phyloP scores from a whole-genome alignment of 306 rosid genomes.

The Acacia crassicarpa region DNA sequence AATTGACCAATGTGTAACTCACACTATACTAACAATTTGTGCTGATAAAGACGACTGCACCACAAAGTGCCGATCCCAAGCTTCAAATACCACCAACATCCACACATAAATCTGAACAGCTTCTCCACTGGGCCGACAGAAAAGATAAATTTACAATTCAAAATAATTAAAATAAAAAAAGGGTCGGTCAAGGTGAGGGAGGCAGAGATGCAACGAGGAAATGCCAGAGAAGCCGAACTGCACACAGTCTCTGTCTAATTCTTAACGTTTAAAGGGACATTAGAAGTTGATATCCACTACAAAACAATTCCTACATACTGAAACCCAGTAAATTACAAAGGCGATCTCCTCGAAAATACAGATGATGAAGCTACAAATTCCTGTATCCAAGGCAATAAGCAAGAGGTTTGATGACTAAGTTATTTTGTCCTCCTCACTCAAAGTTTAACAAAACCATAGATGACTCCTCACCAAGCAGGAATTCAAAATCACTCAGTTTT shows the following conservation, averaged over 20 bases:
- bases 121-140: not conserved
- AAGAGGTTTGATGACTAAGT: not conserved
- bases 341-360: constrained; percentile 10
- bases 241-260: not conserved
- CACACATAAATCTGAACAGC: not conserved
- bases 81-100: not conserved
- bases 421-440: constrained; percentile 9
- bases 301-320: not conserved
- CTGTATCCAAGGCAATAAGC: constrained; percentile 24
- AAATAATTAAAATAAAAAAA: too few species aligned
- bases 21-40: too few species aligned
- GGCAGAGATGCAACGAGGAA: not conserved
- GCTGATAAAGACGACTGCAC: not conserved
- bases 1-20: too few species aligned
- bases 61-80: not conserved
- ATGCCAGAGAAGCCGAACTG: not conserved
- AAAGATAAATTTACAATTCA: not conserved
- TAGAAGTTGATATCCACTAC: not conserved
- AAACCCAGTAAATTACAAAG: constrained; percentile 1
- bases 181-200: not conserved
- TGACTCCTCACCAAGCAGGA: not conserved
- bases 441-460: not conserved
- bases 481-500: constrained; percentile 42
- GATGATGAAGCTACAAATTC: constrained; percentile 20
- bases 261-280: not conserved